Evolutionary conservation across 108 stramenopile species (phyloP).

Genomic region (Nannochloropsis granulata): DNA sequence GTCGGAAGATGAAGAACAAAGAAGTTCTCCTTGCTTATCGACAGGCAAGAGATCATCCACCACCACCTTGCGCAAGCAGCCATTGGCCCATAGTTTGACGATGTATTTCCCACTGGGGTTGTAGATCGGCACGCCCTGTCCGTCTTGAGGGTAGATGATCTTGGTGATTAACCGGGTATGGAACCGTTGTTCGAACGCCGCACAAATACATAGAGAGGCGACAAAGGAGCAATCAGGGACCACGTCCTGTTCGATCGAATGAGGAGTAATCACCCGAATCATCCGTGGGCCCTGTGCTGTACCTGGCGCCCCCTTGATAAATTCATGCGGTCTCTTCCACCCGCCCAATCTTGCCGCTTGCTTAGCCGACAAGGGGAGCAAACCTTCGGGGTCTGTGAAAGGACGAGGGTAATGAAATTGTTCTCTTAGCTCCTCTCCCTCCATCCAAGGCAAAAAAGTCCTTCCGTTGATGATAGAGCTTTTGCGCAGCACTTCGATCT

Average conservation of each 20-base stretch:
- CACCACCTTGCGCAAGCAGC: slow-evolving; percentile 59
- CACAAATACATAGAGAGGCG: slow-evolving; percentile 68
- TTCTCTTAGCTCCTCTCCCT: slow-evolving; percentile 15
- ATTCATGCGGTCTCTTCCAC: slow-evolving; percentile 24
- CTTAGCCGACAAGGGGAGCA: slow-evolving; percentile 8
- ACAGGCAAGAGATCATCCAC: slow-evolving; percentile 79
- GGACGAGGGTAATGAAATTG: slow-evolving; percentile 3
- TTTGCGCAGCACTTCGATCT: slow-evolving; percentile 6
- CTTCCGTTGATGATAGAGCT: slow-evolving; percentile 23
- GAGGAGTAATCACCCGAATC: slow-evolving; percentile 17
- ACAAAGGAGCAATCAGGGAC: slow-evolving; percentile 86
- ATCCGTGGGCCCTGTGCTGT: neutral
- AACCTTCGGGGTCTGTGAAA: slow-evolving; percentile 23
- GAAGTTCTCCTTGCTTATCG: slow-evolving; percentile 47
- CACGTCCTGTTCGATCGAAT: slow-evolving; percentile 46
- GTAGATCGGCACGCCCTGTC: slow-evolving; percentile 47
- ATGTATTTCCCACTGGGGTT: slow-evolving; percentile 76
- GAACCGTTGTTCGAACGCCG: slow-evolving; percentile 57
- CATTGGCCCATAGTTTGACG: slow-evolving; percentile 82
- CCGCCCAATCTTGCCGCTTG: slow-evolving; percentile 6
- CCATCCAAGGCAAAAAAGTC: slow-evolving; percentile 26
- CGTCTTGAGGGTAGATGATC: slow-evolving; percentile 45
- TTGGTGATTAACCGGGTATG: slow-evolving; percentile 24
- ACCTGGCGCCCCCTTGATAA: slow-evolving; percentile 12
- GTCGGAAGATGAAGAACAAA: slow-evolving; percentile 45